Evolutionary conservation across 495 filamentous ascomycete species (phyloP).

Genomic region (Chaetomium fimeti): DNA sequence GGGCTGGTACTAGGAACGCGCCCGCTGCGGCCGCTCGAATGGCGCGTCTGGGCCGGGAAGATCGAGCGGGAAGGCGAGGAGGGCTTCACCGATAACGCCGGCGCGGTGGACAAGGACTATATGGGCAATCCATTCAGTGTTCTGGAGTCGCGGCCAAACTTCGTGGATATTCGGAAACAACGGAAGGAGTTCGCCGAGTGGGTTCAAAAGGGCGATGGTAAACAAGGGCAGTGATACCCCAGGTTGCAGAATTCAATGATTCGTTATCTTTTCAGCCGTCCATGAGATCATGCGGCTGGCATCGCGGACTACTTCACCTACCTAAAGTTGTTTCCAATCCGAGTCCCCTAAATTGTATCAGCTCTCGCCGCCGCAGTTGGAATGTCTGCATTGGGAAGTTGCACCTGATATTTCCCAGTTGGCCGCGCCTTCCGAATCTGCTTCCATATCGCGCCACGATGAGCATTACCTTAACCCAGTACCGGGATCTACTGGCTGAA

Average conservation of each 20-base stretch:
- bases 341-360: not conserved
- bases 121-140: constrained; percentile 52
- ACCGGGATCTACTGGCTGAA: too few species aligned
- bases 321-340: not conserved
- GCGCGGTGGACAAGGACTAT: constrained; percentile 52
- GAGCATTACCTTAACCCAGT: too few species aligned
- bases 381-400: not conserved
- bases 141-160: constrained; percentile 48
- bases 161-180: constrained; percentile 62
- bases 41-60: constrained; percentile 80
- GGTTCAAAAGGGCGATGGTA: constrained; percentile 46
- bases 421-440: constrained; percentile 6
- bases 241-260: not conserved
- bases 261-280: not conserved
- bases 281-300: not conserved
- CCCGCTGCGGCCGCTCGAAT: constrained; percentile 71
- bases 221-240: constrained; percentile 14
- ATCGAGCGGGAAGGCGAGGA: constrained; percentile 71
- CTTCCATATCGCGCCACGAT: not conserved
- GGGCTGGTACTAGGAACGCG: constrained; percentile 70
- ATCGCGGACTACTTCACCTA: too few species aligned
- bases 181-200: constrained; percentile 74
- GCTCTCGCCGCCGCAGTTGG: not conserved
- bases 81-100: constrained; percentile 69
- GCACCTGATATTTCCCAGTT: too few species aligned